Conservation (phyloP, 345 rosid species). For the Aquilaria yunnanensis region DNA sequence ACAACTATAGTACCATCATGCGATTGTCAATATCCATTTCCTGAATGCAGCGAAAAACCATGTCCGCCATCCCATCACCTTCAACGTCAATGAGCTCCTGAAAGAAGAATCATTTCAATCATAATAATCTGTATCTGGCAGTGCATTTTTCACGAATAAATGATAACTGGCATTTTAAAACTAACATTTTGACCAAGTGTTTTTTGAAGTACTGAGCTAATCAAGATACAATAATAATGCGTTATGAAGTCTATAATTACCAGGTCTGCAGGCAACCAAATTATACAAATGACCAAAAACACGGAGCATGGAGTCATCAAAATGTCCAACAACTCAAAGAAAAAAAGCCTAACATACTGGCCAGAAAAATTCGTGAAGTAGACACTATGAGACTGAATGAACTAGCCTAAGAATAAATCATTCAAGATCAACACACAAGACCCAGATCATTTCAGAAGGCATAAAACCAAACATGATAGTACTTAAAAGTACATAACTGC, state of each 20-base stretch:
- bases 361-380: background rate
- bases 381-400: background rate
- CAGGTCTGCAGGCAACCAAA: too few relatives aligned
- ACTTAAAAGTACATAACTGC: background rate
- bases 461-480: conserved; percentile 1
- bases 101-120: conserved; percentile 4
- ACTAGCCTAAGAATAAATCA: background rate
- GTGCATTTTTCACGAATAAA: too few relatives aligned
- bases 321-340: too few relatives aligned
- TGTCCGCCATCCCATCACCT: conserved; percentile 99
- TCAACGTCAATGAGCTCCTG: conserved; percentile 97
- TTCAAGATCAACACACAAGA: conserved; percentile 3
- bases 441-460: conserved; percentile 1
- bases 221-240: too few relatives aligned
- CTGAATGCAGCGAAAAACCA: conserved; percentile 99
- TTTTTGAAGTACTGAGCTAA: too few relatives aligned
- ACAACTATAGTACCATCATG: conserved; percentile 57
- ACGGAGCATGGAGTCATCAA: background rate
- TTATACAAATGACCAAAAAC: background rate
- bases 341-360: background rate
- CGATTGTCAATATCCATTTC: conserved; percentile 99
- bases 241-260: too few relatives aligned
- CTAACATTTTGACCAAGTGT: too few relatives aligned
- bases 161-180: too few relatives aligned
- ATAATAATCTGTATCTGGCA: conserved; percentile 2